phyloP scores from a whole-genome alignment of 495 filamentous ascomycete species.

The Chaetomium tenue region DNA sequence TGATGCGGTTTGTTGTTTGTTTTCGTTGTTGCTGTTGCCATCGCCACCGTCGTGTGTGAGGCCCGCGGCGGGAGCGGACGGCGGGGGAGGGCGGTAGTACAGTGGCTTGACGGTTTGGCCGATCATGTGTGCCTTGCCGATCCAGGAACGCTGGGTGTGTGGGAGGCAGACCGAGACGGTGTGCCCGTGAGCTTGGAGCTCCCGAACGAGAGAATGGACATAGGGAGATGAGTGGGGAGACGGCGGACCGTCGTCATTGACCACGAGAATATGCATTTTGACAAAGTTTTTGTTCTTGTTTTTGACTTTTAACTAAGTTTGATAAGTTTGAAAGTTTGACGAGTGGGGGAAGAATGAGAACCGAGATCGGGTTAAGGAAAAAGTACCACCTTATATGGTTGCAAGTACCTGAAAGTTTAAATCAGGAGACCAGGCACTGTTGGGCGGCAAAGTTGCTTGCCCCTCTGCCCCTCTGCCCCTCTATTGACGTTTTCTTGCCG shows the following conservation, averaged over 20 bases:
- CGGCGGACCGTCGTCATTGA: slow-evolving; percentile 95
- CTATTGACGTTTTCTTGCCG: slow-evolving; percentile 20
- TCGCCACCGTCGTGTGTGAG: slow-evolving; percentile 28
- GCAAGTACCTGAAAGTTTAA: not conserved
- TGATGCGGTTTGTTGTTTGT: not conserved
- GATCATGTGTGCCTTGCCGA: slow-evolving; percentile 93
- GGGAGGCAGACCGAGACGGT: slow-evolving; percentile 86
- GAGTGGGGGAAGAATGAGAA: not conserved
- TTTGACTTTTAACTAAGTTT: not conserved
- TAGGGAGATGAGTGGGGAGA: slow-evolving; percentile 89
- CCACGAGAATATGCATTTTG: slow-evolving; percentile 48
- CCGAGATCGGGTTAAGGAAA: no score
- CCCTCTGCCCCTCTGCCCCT: no score
- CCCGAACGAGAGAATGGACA: slow-evolving; percentile 76
- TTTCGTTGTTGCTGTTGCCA: slow-evolving; percentile 19
- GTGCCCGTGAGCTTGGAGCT: slow-evolving; percentile 75
- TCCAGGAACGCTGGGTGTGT: slow-evolving; percentile 92
- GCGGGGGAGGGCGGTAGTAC: slow-evolving; percentile 74
- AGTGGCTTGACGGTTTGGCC: slow-evolving; percentile 78
- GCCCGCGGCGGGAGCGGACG: slow-evolving; percentile 45
- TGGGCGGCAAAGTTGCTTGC: slow-evolving; percentile 23
- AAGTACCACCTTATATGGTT: no score
- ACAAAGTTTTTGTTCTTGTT: not conserved
- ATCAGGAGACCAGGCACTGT: no score
- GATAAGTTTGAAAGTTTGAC: not conserved